phyloP scores from a whole-genome alignment of 2,329 filamentous ascomycete genomes.

The Zymoseptoria crescenta region DNA sequence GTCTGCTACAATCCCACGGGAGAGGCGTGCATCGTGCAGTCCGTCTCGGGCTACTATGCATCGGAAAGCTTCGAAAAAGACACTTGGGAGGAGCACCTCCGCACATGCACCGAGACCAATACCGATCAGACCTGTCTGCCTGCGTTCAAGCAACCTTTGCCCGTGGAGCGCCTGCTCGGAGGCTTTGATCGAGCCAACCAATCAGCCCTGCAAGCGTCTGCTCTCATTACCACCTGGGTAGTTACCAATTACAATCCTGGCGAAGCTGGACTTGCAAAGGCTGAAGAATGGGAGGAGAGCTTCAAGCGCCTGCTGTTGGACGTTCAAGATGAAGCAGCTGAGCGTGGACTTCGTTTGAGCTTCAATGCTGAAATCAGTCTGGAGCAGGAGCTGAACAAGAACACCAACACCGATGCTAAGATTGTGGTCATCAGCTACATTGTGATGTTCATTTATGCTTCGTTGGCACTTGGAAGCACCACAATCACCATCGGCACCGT shows the following conservation, averaged over 20 bases:
- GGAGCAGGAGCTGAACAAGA: constrained; percentile 94
- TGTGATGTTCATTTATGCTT: constrained; percentile 98
- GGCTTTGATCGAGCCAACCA: constrained; percentile 57
- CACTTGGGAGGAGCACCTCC: constrained; percentile 65
- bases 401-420: constrained; percentile 94
- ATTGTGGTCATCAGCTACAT: constrained; percentile 95
- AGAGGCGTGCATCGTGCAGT: constrained; percentile 85
- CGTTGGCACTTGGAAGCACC: constrained; percentile 81
- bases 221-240: constrained; percentile 90
- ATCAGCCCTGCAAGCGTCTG: constrained; percentile 61
- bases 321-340: constrained; percentile 70
- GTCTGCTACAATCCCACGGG: constrained; percentile 92
- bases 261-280: constrained; percentile 59
- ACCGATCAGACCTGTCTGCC: constrained; percentile 57
- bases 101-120: constrained; percentile 68
- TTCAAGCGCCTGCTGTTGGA: constrained; percentile 65
- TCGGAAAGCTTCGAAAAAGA: constrained; percentile 43
- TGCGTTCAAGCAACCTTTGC: constrained; percentile 79
- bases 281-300: constrained; percentile 82
- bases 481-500: constrained; percentile 70
- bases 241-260: constrained; percentile 77
- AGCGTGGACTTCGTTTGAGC: constrained; percentile 75
- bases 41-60: constrained; percentile 81
- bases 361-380: constrained; percentile 94
- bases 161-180: constrained; percentile 77